Conservation (phyloP, 2,329 filamentous ascomycete species). For the Cladophialophora psammophila region DNA sequence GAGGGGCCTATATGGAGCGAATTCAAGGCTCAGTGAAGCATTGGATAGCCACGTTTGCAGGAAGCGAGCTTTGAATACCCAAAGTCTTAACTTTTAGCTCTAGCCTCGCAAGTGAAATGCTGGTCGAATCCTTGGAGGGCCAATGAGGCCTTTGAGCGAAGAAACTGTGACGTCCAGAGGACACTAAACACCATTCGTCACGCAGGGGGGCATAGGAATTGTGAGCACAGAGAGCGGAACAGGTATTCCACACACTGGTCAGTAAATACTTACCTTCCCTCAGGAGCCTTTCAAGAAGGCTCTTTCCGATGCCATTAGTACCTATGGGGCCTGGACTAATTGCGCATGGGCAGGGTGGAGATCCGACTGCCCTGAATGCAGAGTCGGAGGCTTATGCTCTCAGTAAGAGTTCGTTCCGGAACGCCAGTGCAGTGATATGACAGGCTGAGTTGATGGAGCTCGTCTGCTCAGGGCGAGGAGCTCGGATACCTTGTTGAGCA, state of each 20-base stretch:
- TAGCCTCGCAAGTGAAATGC: not conserved
- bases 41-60: conserved; percentile 9
- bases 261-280: not conserved
- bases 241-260: not conserved
- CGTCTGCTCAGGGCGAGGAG: not conserved
- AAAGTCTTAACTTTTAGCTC: not conserved
- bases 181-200: not conserved
- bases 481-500: not conserved
- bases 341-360: not conserved
- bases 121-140: not conserved
- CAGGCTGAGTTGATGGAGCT: not conserved
- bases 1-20: not conserved
- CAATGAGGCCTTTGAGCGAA: not conserved
- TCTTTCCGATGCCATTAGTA: conserved; percentile 1
- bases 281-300: not conserved
- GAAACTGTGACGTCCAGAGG: not conserved
- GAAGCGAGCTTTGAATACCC: not conserved
- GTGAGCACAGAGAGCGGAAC: not conserved
- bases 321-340: not conserved
- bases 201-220: not conserved
- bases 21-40: not conserved
- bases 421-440: not conserved
- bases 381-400: not conserved
- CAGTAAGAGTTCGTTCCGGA: not conserved
- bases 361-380: not conserved